A percentile compares a stretch with the other conserved stretches of the same genome.
Conservation (phyloP, 2,329 filamentous ascomycete genomes). For the Coniochaeta sp. region DNA sequence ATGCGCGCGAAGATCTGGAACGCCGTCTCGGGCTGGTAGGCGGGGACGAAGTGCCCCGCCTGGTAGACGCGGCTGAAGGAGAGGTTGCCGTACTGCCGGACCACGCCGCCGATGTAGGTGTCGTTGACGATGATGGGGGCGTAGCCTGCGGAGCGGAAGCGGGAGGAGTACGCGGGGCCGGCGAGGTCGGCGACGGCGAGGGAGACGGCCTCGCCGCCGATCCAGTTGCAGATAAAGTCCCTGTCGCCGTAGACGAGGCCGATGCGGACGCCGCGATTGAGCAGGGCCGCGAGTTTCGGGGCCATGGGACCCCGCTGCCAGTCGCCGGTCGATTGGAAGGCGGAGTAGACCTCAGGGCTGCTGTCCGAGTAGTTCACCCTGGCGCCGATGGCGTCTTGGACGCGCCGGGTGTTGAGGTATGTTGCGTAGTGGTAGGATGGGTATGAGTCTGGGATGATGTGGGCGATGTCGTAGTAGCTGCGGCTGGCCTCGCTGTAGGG, state of each 20-base stretch:
- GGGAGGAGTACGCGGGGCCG: slow-evolving; percentile 38
- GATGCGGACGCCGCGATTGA: slow-evolving; percentile 58
- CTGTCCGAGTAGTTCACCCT: slow-evolving; percentile 51
- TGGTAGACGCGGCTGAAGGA: slow-evolving; percentile 62
- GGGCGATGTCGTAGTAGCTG: slow-evolving; percentile 56
- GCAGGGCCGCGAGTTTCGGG: slow-evolving; percentile 50
- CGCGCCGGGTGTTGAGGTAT: slow-evolving; percentile 53
- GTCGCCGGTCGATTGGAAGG: slow-evolving; percentile 48
- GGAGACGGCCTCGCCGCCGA: slow-evolving; percentile 69
- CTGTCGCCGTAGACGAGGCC: slow-evolving; percentile 64
- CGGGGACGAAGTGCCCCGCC: slow-evolving; percentile 56
- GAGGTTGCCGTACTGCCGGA: slow-evolving; percentile 70
- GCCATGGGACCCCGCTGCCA: slow-evolving; percentile 57
- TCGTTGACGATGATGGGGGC: slow-evolving; percentile 58
- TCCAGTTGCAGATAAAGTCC: slow-evolving; percentile 61
- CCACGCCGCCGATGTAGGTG: slow-evolving; percentile 62
- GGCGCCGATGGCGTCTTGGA: slow-evolving; percentile 55
- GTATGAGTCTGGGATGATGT: slow-evolving; percentile 50
- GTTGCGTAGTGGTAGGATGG: slow-evolving; percentile 54
- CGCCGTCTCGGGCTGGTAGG: slow-evolving; percentile 53
- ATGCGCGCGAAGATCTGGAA: slow-evolving; percentile 56
- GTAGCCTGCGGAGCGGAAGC: slow-evolving; percentile 36
- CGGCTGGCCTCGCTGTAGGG: slow-evolving; percentile 50
- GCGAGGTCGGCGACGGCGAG: slow-evolving; percentile 49
- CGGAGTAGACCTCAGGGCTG: slow-evolving; percentile 36